These are phyloP conservation scores for Cardamine resedifolia DNA, from an alignment of 345 rosid species.

Conservation along the genomic window DNA sequence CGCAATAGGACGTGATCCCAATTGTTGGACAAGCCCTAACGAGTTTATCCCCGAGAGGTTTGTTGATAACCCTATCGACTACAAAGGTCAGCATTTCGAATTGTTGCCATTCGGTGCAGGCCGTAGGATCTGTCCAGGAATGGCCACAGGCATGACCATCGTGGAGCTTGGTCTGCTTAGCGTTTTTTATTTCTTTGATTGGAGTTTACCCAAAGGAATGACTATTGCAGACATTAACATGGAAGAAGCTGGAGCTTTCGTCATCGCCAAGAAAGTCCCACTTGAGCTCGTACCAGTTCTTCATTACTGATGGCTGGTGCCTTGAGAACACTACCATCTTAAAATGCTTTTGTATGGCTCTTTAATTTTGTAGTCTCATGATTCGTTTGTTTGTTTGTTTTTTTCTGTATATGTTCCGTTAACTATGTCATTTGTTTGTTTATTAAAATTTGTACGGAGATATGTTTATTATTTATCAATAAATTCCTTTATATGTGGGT, in stretches of 20 bases:
- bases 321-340: background rate
- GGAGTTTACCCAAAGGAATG: conserved; percentile 42
- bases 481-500: too few relatives aligned
- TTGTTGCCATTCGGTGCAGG: conserved; percentile 55
- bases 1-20: conserved; percentile 51
- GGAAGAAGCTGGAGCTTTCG: conserved; percentile 37
- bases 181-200: conserved; percentile 40
- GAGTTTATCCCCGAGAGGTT: conserved; percentile 51
- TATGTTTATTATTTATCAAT: too few relatives aligned
- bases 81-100: conserved; percentile 49
- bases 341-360: background rate
- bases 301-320: background rate
- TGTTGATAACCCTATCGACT: conserved; percentile 38
- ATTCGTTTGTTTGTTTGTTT: background rate
- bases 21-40: conserved; percentile 42
- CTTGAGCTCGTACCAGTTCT: conserved; percentile 22
- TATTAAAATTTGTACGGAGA: background rate
- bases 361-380: background rate
- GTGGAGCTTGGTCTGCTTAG: conserved; percentile 41
- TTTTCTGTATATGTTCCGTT: background rate
- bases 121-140: conserved; percentile 51
- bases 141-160: conserved; percentile 35
- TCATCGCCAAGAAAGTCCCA: conserved; percentile 21
- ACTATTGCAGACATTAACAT: conserved; percentile 25
- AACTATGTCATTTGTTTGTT: background rate